Percentiles rank a stretch among this genome's conserved stretches.
Conservation (phyloP, 441 rosid species). For the Adansonia gregorii region DNA sequence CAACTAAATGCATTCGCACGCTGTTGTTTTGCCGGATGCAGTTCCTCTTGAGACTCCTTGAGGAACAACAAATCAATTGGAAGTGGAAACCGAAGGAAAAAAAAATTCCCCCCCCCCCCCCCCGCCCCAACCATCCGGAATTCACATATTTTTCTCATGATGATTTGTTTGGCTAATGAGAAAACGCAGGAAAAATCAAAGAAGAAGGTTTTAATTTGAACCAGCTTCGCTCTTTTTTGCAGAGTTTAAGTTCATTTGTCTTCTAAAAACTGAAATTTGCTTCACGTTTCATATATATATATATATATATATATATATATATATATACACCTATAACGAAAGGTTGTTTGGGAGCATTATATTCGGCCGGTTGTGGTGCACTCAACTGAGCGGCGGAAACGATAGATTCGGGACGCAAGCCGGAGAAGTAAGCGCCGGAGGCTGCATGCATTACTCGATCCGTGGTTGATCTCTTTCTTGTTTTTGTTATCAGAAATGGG, state of each 20-base stretch:
- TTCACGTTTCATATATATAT: too few species aligned
- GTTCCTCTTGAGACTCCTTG: constrained; percentile 94
- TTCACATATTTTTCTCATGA: not conserved
- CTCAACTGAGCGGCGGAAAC: constrained; percentile 41
- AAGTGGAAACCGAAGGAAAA: not conserved
- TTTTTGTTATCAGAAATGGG: too few species aligned
- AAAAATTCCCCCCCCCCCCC: not conserved
- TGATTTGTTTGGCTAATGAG: not conserved
- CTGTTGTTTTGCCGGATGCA: constrained; percentile 93
- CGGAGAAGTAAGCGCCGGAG: constrained; percentile 92
- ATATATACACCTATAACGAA: constrained; percentile 65
- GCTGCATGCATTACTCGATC: constrained; percentile 91
- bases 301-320: too few species aligned
- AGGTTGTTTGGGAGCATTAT: constrained; percentile 61
- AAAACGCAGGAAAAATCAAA: too few species aligned
- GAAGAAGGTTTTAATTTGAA: too few species aligned
- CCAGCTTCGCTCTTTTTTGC: too few species aligned
- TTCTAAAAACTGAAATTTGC: too few species aligned
- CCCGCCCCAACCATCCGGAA: not conserved
- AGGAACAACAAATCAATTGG: not conserved
- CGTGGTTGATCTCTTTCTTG: constrained; percentile 24
- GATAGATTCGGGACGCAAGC: constrained; percentile 46
- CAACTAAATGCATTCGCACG: constrained; percentile 48
- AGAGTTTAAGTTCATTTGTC: too few species aligned
- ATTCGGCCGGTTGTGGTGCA: constrained; percentile 43